phyloP scores from a whole-genome alignment of 345 rosid genomes.

The Eucalyptus regnans region DNA sequence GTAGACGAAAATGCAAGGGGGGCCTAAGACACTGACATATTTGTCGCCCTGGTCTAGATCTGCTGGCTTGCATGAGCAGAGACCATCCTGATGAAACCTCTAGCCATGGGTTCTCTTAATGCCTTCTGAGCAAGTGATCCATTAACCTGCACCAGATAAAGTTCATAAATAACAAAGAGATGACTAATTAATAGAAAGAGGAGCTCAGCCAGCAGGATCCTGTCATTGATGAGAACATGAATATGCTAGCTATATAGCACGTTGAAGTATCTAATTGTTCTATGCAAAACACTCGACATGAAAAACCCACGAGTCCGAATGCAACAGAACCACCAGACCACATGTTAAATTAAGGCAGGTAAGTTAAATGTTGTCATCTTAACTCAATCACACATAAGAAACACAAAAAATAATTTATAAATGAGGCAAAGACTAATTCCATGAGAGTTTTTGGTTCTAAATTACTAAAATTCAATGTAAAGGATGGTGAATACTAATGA shows the following conservation, averaged over 20 bases:
- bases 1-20: background rate
- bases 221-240: too few relatives aligned
- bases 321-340: background rate
- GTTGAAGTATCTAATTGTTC: too few relatives aligned
- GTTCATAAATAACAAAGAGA: background rate
- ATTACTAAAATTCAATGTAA: background rate
- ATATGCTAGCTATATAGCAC: too few relatives aligned
- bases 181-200: background rate
- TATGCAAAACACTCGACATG: background rate
- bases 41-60: conserved; percentile 35
- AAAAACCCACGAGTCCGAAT: background rate
- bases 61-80: conserved; percentile 77
- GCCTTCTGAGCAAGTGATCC: conserved; percentile 75
- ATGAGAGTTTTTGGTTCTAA: background rate
- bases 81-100: conserved; percentile 66
- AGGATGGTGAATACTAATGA: background rate
- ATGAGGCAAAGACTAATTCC: background rate
- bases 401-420: background rate
- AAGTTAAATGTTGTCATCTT: background rate
- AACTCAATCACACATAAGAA: background rate
- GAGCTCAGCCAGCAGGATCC: background rate
- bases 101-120: conserved; percentile 70
- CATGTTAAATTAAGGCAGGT: background rate
- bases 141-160: conserved; percentile 23
- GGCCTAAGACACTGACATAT: too few relatives aligned